phyloP scores from a whole-genome alignment of 768 basidiomycete species.

The Tephrocybe sp. region DNA sequence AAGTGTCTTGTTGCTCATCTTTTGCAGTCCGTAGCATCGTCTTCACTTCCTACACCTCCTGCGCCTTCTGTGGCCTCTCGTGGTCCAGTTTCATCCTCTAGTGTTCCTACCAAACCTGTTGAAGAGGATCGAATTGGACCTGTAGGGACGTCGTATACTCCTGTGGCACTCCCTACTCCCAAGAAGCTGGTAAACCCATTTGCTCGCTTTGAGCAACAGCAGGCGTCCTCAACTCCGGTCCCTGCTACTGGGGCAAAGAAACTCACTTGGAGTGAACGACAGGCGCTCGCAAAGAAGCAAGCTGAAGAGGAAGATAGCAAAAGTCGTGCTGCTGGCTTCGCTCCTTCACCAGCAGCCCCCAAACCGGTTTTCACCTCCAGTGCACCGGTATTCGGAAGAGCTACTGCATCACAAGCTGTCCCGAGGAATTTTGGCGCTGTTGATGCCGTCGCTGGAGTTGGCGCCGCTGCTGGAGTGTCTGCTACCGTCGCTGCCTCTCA shows the following conservation, averaged over 20 bases:
- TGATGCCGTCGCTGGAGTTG: slow-evolving; percentile 32
- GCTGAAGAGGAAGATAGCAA: slow-evolving; percentile 72
- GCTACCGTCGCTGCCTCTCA: slow-evolving; percentile 31
- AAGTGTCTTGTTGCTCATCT: background rate
- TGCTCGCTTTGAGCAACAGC: slow-evolving; percentile 55
- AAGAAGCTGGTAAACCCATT: slow-evolving; percentile 89
- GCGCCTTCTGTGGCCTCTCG: slow-evolving; percentile 21
- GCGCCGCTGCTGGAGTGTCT: slow-evolving; percentile 33
- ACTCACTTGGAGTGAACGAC: slow-evolving; percentile 92
- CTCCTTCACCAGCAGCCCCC: slow-evolving; percentile 31
- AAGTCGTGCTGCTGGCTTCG: slow-evolving; percentile 57
- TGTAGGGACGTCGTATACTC: slow-evolving; percentile 86
- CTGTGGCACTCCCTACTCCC: slow-evolving; percentile 81
- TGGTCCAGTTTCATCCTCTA: slow-evolving; percentile 43
- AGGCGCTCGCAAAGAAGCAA: slow-evolving; percentile 88
- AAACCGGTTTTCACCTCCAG: slow-evolving; percentile 42
- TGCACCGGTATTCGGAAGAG: slow-evolving; percentile 48
- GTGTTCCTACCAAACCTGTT: slow-evolving; percentile 60
- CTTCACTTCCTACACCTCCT: slow-evolving; percentile 17
- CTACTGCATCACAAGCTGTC: slow-evolving; percentile 33
- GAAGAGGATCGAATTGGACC: slow-evolving; percentile 85
- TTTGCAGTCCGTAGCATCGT: background rate
- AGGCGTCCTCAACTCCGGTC: slow-evolving; percentile 29
- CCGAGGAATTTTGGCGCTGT: slow-evolving; percentile 46
- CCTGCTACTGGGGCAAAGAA: slow-evolving; percentile 57